A percentile compares a stretch with the other conserved stretches of the same genome.
Conservation (phyloP, 768 basidiomycete species). For the Lactifluus echinatus region DNA sequence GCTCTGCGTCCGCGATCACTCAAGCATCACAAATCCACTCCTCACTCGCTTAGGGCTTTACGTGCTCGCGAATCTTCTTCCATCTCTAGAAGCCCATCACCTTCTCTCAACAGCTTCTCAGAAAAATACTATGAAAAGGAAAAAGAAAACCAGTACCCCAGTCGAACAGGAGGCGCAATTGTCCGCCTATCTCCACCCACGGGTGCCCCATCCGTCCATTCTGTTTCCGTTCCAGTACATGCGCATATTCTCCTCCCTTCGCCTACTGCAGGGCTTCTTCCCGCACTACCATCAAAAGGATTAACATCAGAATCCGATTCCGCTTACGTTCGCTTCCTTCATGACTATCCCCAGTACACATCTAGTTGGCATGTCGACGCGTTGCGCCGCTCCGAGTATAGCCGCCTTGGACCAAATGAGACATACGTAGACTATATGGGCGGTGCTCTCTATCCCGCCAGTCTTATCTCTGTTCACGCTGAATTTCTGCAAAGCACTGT, state of each 20-base stretch:
- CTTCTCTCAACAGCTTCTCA: slow-evolving; percentile 17
- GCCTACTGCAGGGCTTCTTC: slow-evolving; percentile 17
- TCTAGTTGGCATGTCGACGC: slow-evolving; percentile 65
- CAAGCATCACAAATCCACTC: slow-evolving; percentile 18
- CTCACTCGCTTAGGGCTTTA: slow-evolving; percentile 8
- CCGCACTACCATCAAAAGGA: background rate
- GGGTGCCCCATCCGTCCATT: background rate
- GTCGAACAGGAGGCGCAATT: background rate
- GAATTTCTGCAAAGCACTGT: slow-evolving; percentile 58
- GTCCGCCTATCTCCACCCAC: background rate
- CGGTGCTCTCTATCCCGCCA: slow-evolving; percentile 71
- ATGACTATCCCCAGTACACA: slow-evolving; percentile 45
- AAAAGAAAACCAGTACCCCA: slow-evolving; percentile 1
- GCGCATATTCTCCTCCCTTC: slow-evolving; percentile 13
- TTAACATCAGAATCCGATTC: background rate
- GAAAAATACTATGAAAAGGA: slow-evolving; percentile 11
- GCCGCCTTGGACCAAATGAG: slow-evolving; percentile 40
- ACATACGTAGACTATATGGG: slow-evolving; percentile 87
- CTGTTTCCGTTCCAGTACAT: background rate
- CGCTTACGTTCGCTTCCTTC: slow-evolving; percentile 19
- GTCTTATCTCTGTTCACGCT: slow-evolving; percentile 60
- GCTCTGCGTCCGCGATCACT: slow-evolving; percentile 9
- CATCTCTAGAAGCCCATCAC: slow-evolving; percentile 2
- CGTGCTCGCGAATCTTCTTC: slow-evolving; percentile 5
- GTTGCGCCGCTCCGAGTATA: slow-evolving; percentile 53